A percentile compares a stretch with the other conserved stretches of the same genome.
These are phyloP conservation scores for Claviceps digitariae DNA, from an alignment of 2,329 filamentous ascomycete species.

Conservation along the genomic window DNA sequence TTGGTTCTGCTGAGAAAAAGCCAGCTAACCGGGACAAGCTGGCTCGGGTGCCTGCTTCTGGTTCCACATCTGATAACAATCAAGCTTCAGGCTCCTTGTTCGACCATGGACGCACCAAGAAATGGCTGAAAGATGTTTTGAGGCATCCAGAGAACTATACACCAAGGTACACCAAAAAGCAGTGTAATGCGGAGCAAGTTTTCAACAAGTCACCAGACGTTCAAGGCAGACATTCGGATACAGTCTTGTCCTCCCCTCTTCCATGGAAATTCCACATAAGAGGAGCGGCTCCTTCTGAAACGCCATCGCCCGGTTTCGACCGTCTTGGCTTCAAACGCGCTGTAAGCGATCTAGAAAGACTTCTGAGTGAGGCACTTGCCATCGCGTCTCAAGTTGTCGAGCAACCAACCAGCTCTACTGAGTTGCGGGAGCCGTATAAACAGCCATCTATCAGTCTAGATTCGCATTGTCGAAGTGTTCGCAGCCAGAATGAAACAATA, in stretches of 20 bases:
- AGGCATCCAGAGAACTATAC: slow-evolving; percentile 13
- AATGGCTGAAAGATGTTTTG: slow-evolving; percentile 22
- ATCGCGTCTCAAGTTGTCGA: slow-evolving; percentile 28
- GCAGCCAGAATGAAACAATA: background rate
- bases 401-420: slow-evolving; percentile 13
- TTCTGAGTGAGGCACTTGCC: slow-evolving; percentile 31
- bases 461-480: slow-evolving; percentile 4
- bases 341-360: slow-evolving; percentile 29
- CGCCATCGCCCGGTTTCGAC: slow-evolving; percentile 13
- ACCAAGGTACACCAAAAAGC: slow-evolving; percentile 17
- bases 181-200: slow-evolving; percentile 6
- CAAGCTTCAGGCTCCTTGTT: slow-evolving; percentile 16
- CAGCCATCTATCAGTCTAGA: slow-evolving; percentile 7
- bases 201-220: slow-evolving; percentile 6
- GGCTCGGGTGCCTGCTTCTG: background rate
- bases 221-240: slow-evolving; percentile 12
- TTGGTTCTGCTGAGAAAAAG: background rate
- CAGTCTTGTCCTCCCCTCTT: slow-evolving; percentile 8
- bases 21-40: background rate
- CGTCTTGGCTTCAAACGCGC: slow-evolving; percentile 20
- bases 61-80: slow-evolving; percentile 9
- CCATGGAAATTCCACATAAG: slow-evolving; percentile 8
- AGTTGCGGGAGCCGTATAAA: slow-evolving; percentile 6
- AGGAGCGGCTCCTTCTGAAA: slow-evolving; percentile 10
- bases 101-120: slow-evolving; percentile 19